A percentile compares a stretch with the other conserved stretches of the same genome.
Conservation (phyloP, 805 yeast species). For the Starmera quercuum region DNA sequence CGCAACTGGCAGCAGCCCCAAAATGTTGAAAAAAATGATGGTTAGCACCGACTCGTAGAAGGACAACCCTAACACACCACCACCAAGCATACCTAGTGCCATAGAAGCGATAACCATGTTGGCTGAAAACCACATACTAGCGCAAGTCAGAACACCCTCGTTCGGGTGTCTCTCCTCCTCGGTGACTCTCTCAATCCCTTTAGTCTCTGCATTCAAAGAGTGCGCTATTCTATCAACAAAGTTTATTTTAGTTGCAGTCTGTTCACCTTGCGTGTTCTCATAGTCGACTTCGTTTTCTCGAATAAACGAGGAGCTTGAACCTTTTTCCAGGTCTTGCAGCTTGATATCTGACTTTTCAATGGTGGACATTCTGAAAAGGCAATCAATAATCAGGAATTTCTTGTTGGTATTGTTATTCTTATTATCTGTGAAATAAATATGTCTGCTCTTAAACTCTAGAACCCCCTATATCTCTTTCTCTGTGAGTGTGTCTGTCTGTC, state of each 20-base stretch:
- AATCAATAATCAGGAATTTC: too few relatives aligned
- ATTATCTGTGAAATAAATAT: too few relatives aligned
- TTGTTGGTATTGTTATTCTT: too few relatives aligned
- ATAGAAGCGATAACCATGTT: conserved; percentile 81
- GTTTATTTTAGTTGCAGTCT: conserved; percentile 10
- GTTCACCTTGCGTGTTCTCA: background rate
- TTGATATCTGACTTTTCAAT: background rate
- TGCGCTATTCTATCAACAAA: conserved; percentile 18
- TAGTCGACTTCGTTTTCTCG: background rate
- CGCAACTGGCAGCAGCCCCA: conserved; percentile 79
- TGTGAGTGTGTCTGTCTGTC: too few relatives aligned
- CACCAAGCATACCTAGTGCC: conserved; percentile 68
- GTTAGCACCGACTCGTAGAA: conserved; percentile 65
- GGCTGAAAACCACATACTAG: conserved; percentile 88
- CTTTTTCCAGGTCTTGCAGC: conserved; percentile 1
- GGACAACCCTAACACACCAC: conserved; percentile 55
- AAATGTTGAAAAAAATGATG: conserved; percentile 62
- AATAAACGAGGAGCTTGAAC: background rate
- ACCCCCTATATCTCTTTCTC: too few relatives aligned
- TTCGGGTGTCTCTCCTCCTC: conserved; percentile 71
- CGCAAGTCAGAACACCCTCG: conserved; percentile 54
- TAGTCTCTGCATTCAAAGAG: conserved; percentile 40
- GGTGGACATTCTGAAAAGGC: background rate
- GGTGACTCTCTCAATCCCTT: conserved; percentile 77
- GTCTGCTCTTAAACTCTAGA: too few relatives aligned